phyloP scores from a whole-genome alignment of 225 moss, liverwort and hornwort species.

The Antitrichia curtipendula region DNA sequence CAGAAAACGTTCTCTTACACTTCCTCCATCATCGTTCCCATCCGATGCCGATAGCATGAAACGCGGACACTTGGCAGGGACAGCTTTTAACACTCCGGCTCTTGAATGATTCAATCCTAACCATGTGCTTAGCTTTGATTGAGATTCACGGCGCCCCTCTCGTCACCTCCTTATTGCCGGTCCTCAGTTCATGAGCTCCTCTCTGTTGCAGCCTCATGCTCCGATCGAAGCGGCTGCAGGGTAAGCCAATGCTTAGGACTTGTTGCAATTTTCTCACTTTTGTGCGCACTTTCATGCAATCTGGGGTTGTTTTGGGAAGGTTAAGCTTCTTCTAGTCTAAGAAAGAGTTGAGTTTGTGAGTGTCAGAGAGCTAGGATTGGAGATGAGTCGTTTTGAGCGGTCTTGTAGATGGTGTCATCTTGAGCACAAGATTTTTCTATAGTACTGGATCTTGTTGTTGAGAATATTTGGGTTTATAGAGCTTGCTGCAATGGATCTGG shows the following conservation, averaged over 20 bases:
- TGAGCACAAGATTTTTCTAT: not conserved
- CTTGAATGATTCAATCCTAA: not conserved
- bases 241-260: not conserved
- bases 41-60: too few species aligned
- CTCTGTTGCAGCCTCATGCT: not conserved
- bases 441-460: not conserved
- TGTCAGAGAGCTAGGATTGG: not conserved
- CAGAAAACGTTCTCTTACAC: not conserved
- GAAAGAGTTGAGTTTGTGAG: not conserved
- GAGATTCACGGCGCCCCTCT: not conserved
- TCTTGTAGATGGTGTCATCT: not conserved
- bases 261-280: not conserved
- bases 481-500: not conserved
- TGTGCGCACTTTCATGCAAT: not conserved
- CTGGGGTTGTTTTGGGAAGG: not conserved
- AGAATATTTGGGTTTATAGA: not conserved
- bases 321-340: not conserved
- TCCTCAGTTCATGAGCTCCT: not conserved
- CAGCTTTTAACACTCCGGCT: not conserved
- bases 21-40: not conserved
- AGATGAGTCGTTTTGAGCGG: not conserved
- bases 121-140: not conserved
- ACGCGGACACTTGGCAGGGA: not conserved
- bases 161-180: not conserved
- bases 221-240: not conserved